A percentile compares a stretch with the other conserved stretches of the same genome.
Evolutionary conservation across 257 asterid species (phyloP).

Genomic region (Solanum rostratum): DNA sequence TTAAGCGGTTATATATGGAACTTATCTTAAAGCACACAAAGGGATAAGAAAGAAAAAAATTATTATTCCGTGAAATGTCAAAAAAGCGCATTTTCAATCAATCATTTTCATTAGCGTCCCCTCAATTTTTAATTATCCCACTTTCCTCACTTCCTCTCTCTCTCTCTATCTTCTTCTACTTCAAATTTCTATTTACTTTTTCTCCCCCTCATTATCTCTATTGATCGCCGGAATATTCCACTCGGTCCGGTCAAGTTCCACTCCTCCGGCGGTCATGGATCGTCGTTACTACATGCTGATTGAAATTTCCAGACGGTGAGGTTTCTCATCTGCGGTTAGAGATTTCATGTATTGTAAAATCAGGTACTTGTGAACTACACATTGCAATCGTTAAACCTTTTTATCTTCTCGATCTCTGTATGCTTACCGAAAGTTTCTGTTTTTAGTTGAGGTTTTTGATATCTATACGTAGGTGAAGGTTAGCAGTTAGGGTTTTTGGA

Average conservation of each 20-base stretch:
- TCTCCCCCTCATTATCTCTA: neutral
- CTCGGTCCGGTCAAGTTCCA: conserved; percentile 2
- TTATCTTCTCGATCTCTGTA: neutral
- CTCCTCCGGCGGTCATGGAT: conserved; percentile 17
- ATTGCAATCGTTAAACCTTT: conserved; percentile 1
- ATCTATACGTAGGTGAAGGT: neutral
- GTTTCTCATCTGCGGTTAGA: neutral
- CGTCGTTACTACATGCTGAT: neutral
- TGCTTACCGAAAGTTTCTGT: neutral
- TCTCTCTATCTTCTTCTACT: neutral
- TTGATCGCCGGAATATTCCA: conserved; percentile 17
- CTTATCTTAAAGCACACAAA: neutral
- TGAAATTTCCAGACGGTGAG: neutral
- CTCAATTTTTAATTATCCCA: conserved; percentile 4
- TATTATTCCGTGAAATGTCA: neutral
- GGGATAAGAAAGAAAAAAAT: neutral
- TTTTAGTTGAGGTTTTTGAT: neutral
- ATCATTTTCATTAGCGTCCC: neutral
- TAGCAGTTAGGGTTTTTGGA: conserved; percentile 27
- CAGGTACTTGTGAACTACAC: neutral
- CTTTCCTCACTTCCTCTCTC: neutral
- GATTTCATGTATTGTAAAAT: neutral
- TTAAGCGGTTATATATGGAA: neutral
- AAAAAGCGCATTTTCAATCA: conserved; percentile 1
- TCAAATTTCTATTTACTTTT: neutral